These are phyloP conservation scores for Sclerospora graminicola DNA, from an alignment of 352 stramenopile genomes.

Conservation along the genomic window DNA sequence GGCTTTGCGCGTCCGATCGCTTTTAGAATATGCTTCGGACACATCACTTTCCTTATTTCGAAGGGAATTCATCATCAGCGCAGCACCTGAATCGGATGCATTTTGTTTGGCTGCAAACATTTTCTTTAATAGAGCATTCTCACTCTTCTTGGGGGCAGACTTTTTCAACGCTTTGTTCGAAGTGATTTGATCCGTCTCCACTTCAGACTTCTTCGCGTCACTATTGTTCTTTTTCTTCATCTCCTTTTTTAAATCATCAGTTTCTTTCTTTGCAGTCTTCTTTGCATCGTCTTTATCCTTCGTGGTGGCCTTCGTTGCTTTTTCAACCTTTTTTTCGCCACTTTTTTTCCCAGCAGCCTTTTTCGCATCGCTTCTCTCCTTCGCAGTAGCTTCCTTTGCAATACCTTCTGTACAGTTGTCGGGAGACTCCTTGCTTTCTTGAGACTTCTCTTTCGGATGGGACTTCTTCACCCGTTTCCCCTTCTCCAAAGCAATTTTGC, in stretches of 20 bases:
- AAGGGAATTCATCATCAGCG: constrained; percentile 13
- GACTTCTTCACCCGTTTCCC: constrained; percentile 8
- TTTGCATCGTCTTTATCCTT: constrained; percentile 10
- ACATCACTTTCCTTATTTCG: constrained; percentile 1
- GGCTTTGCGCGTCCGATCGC: constrained; percentile 13
- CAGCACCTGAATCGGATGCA: constrained; percentile 14
- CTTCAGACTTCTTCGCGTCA: constrained; percentile 3
- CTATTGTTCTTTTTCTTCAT: constrained; percentile 6
- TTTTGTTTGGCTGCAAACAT: constrained; percentile 23
- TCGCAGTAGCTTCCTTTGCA: constrained; percentile 4
- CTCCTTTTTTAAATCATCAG: constrained; percentile 3
- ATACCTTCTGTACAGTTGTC: not conserved
- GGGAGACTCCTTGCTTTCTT: constrained; percentile 4
- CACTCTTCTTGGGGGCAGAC: constrained; percentile 16
- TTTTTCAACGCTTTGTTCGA: constrained; percentile 12
- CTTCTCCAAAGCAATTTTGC: constrained; percentile 5
- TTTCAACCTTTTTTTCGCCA: not conserved
- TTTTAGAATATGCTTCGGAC: constrained; percentile 5
- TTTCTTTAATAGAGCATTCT: constrained; percentile 20
- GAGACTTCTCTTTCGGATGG: constrained; percentile 4
- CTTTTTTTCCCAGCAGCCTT: not conserved
- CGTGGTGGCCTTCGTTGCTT: not conserved
- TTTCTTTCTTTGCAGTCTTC: constrained; percentile 5
- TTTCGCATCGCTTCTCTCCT: constrained; percentile 2
- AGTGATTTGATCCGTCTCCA: no score